Conservation (phyloP, 176 grass and related monocot species). For the Saccharum spontaneum region DNA sequence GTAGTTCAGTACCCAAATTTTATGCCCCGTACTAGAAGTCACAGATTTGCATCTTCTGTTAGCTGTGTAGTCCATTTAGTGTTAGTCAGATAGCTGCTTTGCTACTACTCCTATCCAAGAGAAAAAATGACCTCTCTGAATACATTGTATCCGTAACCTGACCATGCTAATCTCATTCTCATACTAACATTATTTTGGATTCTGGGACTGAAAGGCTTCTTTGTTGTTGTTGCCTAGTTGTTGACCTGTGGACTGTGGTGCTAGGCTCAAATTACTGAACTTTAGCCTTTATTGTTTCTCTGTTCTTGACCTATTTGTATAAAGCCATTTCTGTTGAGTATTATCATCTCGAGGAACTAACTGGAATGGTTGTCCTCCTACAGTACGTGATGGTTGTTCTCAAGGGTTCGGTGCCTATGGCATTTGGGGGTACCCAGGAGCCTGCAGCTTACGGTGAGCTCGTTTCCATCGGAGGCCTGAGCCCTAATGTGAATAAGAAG, state of each 20-base stretch:
- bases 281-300: neutral
- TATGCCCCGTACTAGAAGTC: neutral
- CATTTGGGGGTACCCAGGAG: slow-evolving; percentile 79
- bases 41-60: neutral
- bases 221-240: too few relatives aligned
- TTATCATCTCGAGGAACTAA: neutral
- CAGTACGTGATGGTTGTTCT: slow-evolving; percentile 95
- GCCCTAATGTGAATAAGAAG: slow-evolving; percentile 76
- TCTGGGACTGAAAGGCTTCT: neutral
- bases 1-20: neutral
- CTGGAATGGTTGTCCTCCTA: neutral
- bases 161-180: neutral
- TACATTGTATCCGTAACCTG: neutral
- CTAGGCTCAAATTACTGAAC: neutral
- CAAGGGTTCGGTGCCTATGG: slow-evolving; percentile 84
- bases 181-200: neutral
- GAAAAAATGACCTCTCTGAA: neutral
- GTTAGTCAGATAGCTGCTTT: neutral
- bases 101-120: neutral
- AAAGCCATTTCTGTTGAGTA: neutral
- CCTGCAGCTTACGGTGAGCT: slow-evolving; percentile 80
- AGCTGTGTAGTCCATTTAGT: neutral
- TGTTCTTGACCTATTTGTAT: neutral
- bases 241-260: neutral
- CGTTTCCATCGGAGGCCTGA: slow-evolving; percentile 79